Percentiles rank a stretch among this genome's conserved stretches.
phyloP scores from a whole-genome alignment of 495 filamentous ascomycete species.

The Aspergillus heteromorphus region DNA sequence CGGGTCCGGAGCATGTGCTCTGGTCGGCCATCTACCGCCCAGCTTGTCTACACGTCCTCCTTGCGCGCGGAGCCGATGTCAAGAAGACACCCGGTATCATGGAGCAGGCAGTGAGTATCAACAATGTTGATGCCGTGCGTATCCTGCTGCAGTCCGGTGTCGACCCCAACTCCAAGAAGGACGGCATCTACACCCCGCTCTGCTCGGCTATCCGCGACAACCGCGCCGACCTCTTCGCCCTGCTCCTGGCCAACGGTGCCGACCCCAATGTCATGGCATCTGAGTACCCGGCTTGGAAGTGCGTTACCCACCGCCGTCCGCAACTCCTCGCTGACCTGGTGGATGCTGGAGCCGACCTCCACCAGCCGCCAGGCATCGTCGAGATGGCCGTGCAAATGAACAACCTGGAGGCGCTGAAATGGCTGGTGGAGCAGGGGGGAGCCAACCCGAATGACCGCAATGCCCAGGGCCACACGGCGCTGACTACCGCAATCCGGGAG shows the following conservation, averaged over 20 bases:
- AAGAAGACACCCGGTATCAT: conserved; percentile 45
- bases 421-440: conserved; percentile 41
- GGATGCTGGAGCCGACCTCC: conserved; percentile 44
- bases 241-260: conserved; percentile 44
- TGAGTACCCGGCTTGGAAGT: conserved; percentile 53
- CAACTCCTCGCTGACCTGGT: conserved; percentile 46
- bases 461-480: conserved; percentile 38
- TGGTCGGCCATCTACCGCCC: conserved; percentile 52
- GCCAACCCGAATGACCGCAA: conserved; percentile 46
- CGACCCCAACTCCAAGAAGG: conserved; percentile 49
- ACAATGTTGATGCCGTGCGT: conserved; percentile 37
- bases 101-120: conserved; percentile 49
- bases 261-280: conserved; percentile 48
- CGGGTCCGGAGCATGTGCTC: conserved; percentile 45
- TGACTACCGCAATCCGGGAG: conserved; percentile 51
- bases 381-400: conserved; percentile 49
- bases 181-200: conserved; percentile 51
- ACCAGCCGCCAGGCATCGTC: conserved; percentile 48
- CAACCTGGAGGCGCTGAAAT: conserved; percentile 41
- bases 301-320: conserved; percentile 47
- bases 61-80: conserved; percentile 44
- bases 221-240: conserved; percentile 42
- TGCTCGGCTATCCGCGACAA: conserved; percentile 53
- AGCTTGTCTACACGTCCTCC: conserved; percentile 43
- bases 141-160: conserved; percentile 45